Conservation (phyloP, 345 rosid genomes). For the Populus simonii region DNA sequence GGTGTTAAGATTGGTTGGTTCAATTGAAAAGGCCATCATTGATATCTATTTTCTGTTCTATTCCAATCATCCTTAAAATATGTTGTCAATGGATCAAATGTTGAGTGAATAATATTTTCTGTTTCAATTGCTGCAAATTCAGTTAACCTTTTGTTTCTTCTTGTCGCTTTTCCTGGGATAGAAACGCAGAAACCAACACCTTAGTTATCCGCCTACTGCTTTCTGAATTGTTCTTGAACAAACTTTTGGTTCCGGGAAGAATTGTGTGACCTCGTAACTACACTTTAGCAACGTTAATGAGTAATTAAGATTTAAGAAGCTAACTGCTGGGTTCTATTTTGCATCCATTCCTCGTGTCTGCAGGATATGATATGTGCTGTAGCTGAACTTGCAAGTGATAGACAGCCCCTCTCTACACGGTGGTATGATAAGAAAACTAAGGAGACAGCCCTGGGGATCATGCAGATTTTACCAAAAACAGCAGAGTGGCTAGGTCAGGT, state of each 20-base stretch:
- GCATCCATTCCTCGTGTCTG: slow-evolving; percentile 14
- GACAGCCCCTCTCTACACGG: slow-evolving; percentile 61
- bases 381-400: slow-evolving; percentile 89
- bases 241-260: not conserved
- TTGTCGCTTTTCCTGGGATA: too few relatives aligned
- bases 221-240: not conserved
- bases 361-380: slow-evolving; percentile 89
- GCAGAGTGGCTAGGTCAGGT: slow-evolving; percentile 76
- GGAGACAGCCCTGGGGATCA: slow-evolving; percentile 62
- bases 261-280: not conserved
- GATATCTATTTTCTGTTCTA: not conserved
- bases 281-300: not conserved
- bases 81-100: not conserved
- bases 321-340: slow-evolving; percentile 1
- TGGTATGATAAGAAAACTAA: slow-evolving; percentile 67
- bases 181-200: not conserved
- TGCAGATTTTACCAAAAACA: slow-evolving; percentile 73
- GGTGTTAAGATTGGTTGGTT: not conserved
- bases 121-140: not conserved
- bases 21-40: not conserved
- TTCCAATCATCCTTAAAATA: not conserved
- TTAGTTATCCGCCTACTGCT: not conserved
- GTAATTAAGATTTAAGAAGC: not conserved
- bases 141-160: not conserved
- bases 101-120: not conserved